These are phyloP conservation scores for Diplosphaera chodatii DNA, from an alignment of 139 green algal genomes.

Conservation along the genomic window DNA sequence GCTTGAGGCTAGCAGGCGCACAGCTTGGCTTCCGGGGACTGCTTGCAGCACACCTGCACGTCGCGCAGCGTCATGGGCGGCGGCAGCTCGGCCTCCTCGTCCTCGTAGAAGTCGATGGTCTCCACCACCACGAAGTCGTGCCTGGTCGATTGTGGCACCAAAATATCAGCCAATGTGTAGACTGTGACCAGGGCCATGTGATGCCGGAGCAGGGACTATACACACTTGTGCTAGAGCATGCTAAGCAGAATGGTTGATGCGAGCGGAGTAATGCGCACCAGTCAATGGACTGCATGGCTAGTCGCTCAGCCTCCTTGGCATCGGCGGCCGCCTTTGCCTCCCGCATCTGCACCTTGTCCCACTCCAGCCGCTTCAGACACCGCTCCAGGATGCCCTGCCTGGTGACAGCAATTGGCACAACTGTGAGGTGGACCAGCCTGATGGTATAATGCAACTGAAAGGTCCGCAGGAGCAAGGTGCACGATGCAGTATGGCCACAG, in stretches of 20 bases:
- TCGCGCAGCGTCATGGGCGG: slow-evolving; percentile 78
- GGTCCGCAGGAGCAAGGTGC: no score
- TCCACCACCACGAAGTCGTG: slow-evolving; percentile 97
- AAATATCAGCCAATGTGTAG: no score
- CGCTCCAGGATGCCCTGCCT: slow-evolving; percentile 72
- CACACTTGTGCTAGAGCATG: no score
- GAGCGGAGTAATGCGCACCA: slow-evolving; percentile 42
- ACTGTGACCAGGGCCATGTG: no score
- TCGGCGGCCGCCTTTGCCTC: slow-evolving; percentile 68
- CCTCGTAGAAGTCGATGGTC: slow-evolving; percentile 91
- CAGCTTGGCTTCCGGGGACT: no score
- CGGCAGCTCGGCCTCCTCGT: slow-evolving; percentile 86
- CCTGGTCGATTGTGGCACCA: no score
- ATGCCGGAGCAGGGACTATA: no score
- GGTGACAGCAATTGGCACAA: neutral
- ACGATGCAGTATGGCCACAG: no score
- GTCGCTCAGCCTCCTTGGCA: slow-evolving; percentile 76
- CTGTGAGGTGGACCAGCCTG: no score
- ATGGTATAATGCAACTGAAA: no score
- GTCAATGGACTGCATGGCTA: slow-evolving; percentile 84
- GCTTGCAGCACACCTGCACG: slow-evolving; percentile 39
- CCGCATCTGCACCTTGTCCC: slow-evolving; percentile 62
- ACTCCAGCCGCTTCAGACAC: slow-evolving; percentile 83
- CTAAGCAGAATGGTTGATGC: no score
- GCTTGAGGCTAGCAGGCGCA: no score